These are phyloP conservation scores for Euphrasia confusa DNA, from an alignment of 257 asterid species.

Conservation along the genomic window DNA sequence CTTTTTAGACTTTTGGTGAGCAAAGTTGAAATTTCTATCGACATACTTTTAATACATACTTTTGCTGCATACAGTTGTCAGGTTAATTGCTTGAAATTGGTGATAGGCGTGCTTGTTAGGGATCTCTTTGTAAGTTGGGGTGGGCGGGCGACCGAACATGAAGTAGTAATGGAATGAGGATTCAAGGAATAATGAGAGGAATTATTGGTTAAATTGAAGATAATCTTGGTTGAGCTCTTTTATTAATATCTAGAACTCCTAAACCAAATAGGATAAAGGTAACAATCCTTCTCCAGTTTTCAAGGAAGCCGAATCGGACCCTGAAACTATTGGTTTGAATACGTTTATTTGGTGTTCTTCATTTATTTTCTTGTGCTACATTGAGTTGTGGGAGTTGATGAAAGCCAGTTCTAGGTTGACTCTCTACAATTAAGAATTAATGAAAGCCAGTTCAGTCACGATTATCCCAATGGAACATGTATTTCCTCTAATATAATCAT, in stretches of 20 bases:
- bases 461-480: no score
- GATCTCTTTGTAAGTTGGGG: neutral
- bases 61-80: slow-evolving; percentile 8
- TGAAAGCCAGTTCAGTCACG: no score
- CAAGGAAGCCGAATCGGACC: no score
- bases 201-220: neutral
- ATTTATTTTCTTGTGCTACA: no score
- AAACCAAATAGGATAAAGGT: neutral
- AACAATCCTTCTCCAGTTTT: neutral
- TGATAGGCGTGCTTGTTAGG: neutral
- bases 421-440: no score
- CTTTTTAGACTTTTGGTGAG: slow-evolving; percentile 88
- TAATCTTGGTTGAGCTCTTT: slow-evolving; percentile 14
- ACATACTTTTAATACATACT: neutral
- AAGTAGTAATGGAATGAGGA: neutral
- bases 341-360: no score
- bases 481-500: neutral
- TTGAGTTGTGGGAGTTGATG: no score
- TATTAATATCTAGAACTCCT: neutral
- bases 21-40: slow-evolving; percentile 20
- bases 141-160: neutral
- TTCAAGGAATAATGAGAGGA: neutral
- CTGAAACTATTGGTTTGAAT: no score
- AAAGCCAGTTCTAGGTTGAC: no score
- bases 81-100: slow-evolving; percentile 14